Conservation (phyloP, 352 stramenopile genomes). For the Globisporangium apiculatum region DNA sequence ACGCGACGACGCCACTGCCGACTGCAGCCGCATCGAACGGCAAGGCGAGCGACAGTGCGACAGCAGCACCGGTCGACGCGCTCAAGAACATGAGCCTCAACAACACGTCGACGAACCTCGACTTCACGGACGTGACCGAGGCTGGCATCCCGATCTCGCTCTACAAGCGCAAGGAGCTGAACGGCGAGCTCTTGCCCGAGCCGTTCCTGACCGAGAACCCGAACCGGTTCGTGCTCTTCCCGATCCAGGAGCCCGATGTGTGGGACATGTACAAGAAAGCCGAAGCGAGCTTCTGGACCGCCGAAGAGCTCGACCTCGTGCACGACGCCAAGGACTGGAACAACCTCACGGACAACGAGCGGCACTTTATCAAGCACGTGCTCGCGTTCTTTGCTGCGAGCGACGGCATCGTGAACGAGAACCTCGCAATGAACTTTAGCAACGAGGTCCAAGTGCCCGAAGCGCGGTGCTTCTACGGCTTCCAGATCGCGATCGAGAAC, state of each 20-base stretch:
- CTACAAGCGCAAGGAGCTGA: conserved; percentile 86
- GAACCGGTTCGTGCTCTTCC: conserved; percentile 96
- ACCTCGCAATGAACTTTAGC: conserved; percentile 98
- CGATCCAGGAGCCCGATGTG: conserved; percentile 95
- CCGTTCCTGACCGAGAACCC: conserved; percentile 94
- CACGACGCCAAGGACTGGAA: conserved; percentile 95
- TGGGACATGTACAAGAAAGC: conserved; percentile 99
- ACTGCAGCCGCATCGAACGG: conserved; percentile 4
- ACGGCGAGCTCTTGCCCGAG: conserved; percentile 81
- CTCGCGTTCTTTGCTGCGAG: conserved; percentile 98
- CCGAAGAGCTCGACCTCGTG: conserved; percentile 96
- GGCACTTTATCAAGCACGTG: conserved; percentile 97
- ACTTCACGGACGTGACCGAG: conserved; percentile 21
- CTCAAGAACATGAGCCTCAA: conserved; percentile 9
- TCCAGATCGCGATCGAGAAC: conserved; percentile 99
- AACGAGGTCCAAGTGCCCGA: conserved; percentile 97
- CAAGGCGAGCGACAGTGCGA: conserved; percentile 15
- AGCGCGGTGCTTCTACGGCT: conserved; percentile 98
- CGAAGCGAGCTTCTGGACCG: conserved; percentile 98
- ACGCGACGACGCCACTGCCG: conserved; percentile 10
- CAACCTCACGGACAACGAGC: conserved; percentile 92
- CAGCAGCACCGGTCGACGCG: conserved; percentile 4
- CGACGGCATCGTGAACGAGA: conserved; percentile 99
- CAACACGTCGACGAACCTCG: conserved; percentile 6
- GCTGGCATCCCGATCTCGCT: conserved; percentile 45